These are phyloP conservation scores for Phytophthora boehmeriae DNA, from an alignment of 352 stramenopile species.

Conservation along the genomic window DNA sequence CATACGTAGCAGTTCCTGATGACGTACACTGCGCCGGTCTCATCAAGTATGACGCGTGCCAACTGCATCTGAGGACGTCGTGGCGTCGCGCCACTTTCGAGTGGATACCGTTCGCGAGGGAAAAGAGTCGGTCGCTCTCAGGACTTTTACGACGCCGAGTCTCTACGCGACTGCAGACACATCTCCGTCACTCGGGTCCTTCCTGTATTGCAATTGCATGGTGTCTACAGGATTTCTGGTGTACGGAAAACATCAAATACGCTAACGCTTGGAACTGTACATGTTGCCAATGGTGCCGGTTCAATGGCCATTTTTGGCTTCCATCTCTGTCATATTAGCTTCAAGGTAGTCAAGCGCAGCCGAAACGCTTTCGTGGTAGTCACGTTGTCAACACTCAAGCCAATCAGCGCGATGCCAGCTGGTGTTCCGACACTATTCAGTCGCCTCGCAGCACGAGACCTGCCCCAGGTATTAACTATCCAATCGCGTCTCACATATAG, in stretches of 20 bases:
- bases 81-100: background rate
- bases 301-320: too few relatives aligned
- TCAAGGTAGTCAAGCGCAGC: too few relatives aligned
- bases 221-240: background rate
- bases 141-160: background rate
- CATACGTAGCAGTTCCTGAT: too few relatives aligned
- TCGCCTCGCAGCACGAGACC: background rate
- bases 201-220: background rate
- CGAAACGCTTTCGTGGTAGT: too few relatives aligned
- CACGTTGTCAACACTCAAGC: too few relatives aligned
- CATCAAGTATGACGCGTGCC: too few relatives aligned
- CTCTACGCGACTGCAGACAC: background rate
- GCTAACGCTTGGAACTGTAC: too few relatives aligned
- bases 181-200: background rate
- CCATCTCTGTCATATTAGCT: too few relatives aligned
- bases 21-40: too few relatives aligned
- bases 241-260: too few relatives aligned
- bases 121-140: background rate
- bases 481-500: background rate
- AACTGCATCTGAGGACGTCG: background rate
- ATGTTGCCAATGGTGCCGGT: too few relatives aligned
- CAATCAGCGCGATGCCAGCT: background rate
- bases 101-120: background rate
- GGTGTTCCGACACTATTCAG: background rate
- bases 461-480: background rate